Evolutionary conservation across 371 early-diverging fungal genomes (phyloP), one percentile per base, ranked within the genome.

Genomic region (Mortierella sp.): DNA sequence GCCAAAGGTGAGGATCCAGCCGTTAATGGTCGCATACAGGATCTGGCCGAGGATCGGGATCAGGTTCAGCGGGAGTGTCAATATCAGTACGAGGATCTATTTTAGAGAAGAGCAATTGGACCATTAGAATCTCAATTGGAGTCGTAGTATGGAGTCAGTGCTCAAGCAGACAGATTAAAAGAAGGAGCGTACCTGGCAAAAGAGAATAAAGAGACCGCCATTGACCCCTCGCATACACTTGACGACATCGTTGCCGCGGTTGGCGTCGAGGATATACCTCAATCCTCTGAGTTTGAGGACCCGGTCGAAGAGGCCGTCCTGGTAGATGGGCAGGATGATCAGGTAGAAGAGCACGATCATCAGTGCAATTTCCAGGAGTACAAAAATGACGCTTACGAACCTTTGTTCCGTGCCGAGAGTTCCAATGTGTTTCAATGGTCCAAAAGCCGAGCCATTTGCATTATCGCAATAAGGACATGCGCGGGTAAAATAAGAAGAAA

Each of bases 221-320:
- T 81, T 78, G 75, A 85, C 81, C 50, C 86, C 86, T 1, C 86
- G 79, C 79, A 81, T 78, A 44, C 86, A 85, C 44, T 85, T 85
- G 72, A 75, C 76, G 55, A 85, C 48, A 59, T 81, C 86, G 71
- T 78, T 85, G 71, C 86, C 86, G 3, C 70, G 59, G 50, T 51
- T 76, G 51, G 59, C 86, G 0, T 86, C 80, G 74, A 92, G 90
- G 88, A 92, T 89, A 28, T 91, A 87, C 19, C 84, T 78, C 44
- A 92, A 53, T 0, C 92, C 92, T 51, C 90, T 75, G 10, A 90
- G 87, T 26, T 82, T 89, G 14, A 92, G 75, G 0, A 91, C 91
- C 2, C 90, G 89, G 75, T 92, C 92, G 83, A 92, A 92, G 28
- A 92, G 75, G 3, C 88, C 89, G 61, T 92, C 92, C 70, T 91